Evolutionary conservation across 495 filamentous ascomycete species (phyloP), one percentile per base, ranked within the genome.

Genomic region (Aspergillus ostianus): DNA sequence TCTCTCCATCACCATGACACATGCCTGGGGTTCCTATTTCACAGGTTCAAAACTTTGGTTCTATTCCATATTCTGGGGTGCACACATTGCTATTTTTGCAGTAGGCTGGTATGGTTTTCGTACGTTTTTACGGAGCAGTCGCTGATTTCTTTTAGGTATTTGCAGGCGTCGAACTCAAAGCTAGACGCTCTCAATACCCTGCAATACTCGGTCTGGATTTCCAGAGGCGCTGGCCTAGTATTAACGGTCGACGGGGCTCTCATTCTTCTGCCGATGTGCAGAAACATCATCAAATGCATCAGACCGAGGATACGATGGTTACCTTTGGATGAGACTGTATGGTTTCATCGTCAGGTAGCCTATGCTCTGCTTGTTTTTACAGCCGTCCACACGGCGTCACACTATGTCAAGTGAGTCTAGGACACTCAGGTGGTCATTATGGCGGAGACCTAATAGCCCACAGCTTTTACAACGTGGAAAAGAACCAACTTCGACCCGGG

Each of bases 391-490:
- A 86, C 85, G 4, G 69, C 80, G 12, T 82, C 85, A 19, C 94
- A 99, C 74, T 99, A 98, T 71, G 91, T 98, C 74, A 98, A 98
- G 92, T 96, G 81, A 73, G 88, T 83, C 23, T 26, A 26, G 2
- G 2, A 15, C 13, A 41, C 13, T 17, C 13, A 17, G 36, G 36
- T 41, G 2, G 36, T 41, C 36, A 13, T 4, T 41, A 51, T 21
- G 19, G 30, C 73, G 85, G 79, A 56, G 8, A n/a, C 0, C 20
- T 44, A 0, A 1, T 51, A 2, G 3, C 47, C 47, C 12, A 1
- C 50, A 96, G 91, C 74, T 98, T 98, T 81, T 98, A 87, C 80
- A 96, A 96, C 64, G 88, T 98, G 45, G 94, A 99, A 71, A 87
- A 86, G 70, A 82, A 84, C 1, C 90, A 97, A 65, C 80, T 98